Conservation (phyloP, 805 yeast species). For the Yarrowia sp. region DNA sequence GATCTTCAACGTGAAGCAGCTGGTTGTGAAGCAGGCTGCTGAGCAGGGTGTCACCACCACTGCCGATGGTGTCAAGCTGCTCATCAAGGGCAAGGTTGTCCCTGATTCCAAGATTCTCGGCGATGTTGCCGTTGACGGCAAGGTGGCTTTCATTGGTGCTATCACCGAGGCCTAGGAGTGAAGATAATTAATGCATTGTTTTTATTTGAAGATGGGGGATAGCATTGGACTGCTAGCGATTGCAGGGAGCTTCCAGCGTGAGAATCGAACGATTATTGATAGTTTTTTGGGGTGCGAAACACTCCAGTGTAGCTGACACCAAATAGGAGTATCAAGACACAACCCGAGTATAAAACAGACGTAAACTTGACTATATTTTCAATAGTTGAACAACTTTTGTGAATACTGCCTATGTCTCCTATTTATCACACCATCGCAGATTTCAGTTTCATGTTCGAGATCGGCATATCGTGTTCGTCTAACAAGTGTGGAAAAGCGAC, state of each 20-base stretch:
- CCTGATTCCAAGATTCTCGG: constrained; percentile 28
- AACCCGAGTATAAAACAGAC: too few relatives aligned
- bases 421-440: too few relatives aligned
- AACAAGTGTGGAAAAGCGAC: too few relatives aligned
- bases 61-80: constrained; percentile 11
- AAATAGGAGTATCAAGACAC: too few relatives aligned
- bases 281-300: too few relatives aligned
- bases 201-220: background rate
- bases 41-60: constrained; percentile 8
- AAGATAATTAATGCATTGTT: constrained; percentile 1
- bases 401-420: too few relatives aligned
- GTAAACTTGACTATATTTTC: too few relatives aligned
- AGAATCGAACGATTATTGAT: too few relatives aligned
- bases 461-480: background rate
- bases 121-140: constrained; percentile 24
- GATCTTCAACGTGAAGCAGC: constrained; percentile 20
- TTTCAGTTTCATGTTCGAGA: background rate
- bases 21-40: constrained; percentile 23
- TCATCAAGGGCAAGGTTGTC: constrained; percentile 28
- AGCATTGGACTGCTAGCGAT: background rate
- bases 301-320: too few relatives aligned
- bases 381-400: too few relatives aligned
- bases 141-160: constrained; percentile 21
- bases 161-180: constrained; percentile 2
- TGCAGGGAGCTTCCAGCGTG: too few relatives aligned